Conservation (phyloP, 2,329 filamentous ascomycete genomes). For the Chaetoscypha palmicola region DNA sequence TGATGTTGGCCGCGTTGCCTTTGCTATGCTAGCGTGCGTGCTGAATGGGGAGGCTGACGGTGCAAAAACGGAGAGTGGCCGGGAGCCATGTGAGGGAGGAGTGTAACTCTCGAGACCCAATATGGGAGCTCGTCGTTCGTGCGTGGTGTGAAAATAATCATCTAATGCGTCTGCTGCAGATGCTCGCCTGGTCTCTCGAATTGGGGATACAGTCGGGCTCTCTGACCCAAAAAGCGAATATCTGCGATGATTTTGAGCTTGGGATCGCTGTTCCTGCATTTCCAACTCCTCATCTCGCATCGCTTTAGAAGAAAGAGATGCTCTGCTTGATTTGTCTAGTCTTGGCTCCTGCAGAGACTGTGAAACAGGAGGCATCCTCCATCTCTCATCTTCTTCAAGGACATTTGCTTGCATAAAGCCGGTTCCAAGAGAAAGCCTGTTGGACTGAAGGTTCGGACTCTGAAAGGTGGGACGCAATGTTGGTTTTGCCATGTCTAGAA, state of each 20-base stretch:
- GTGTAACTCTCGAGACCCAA: not conserved
- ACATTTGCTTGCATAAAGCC: conserved; percentile 17
- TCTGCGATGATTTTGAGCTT: too few relatives aligned
- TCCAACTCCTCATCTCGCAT: too few relatives aligned
- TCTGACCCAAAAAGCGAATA: too few relatives aligned
- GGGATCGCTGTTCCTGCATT: too few relatives aligned
- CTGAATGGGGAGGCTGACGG: not conserved
- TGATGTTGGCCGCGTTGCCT: conserved; percentile 2
- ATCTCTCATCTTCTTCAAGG: conserved; percentile 14
- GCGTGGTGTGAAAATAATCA: not conserved
- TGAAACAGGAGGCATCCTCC: too few relatives aligned
- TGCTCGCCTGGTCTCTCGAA: too few relatives aligned
- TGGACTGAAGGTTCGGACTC: not conserved
- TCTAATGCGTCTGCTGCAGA: too few relatives aligned
- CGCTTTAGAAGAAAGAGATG: too few relatives aligned
- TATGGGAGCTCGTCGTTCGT: not conserved
- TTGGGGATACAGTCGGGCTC: too few relatives aligned
- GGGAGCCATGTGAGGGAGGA: not conserved
- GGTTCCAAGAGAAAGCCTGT: conserved; percentile 10
- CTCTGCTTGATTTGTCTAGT: too few relatives aligned
- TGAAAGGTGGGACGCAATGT: not conserved
- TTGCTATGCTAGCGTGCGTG: not conserved
- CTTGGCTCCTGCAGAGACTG: too few relatives aligned
- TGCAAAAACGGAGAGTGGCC: not conserved
- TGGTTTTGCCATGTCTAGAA: conserved; percentile 11